Base-by-base conservation (phyloP, 495 filamentous ascomycete genomes). In the Aspergillus sclerotiicarbonarius region DNA sequence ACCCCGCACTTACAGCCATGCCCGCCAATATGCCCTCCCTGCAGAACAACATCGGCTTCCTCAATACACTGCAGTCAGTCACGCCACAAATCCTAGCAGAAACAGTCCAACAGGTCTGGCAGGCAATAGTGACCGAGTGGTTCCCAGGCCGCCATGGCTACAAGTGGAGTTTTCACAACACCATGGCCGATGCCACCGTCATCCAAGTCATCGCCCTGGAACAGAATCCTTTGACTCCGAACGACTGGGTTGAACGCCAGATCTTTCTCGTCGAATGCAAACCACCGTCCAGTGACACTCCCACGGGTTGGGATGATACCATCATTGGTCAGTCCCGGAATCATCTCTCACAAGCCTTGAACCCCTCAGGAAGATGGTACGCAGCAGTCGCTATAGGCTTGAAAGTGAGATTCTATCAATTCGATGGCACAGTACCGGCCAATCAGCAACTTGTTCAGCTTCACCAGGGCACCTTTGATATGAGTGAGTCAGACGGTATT, bases 341-440 rank as follows among this genome's bases (percentile, higher is more conserved):
- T 19, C 39, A 46, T 16, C 53, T 55, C 20, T 45, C 51, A 29
- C 25, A 2, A 54, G 41, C 35, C 5, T 41, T 43, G 15, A 43
- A 54, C 18, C 1, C 10, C 7, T 29, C 39, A 20, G 37, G 44
- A 33, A 55, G 39, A 32, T 0, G 46, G 39, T 54, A 29, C 46
- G 53, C 21, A 31, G 53, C 21, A 31, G 53, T 55, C 3, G 53
- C 39, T 46, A 46, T 55, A 29, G 39, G 53, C 19, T 45, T 16
- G 21, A 54, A 55, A 46, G 53, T 55, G 37, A 55, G 10, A 16
- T 46, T 55, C 25, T 55, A 55, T 37, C 37, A 12, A 32, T 46
- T 45, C 20, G 53, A 55, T 55, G 21, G 53, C 30, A 4, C 2
- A 21, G 39, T 8, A 55, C 5, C 13, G 8, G 1, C 4, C 7